Evolutionary conservation across 345 rosid genomes (phyloP), one percentile per base, ranked within the genome.

Genomic region (Odontarrhena argentea): DNA sequence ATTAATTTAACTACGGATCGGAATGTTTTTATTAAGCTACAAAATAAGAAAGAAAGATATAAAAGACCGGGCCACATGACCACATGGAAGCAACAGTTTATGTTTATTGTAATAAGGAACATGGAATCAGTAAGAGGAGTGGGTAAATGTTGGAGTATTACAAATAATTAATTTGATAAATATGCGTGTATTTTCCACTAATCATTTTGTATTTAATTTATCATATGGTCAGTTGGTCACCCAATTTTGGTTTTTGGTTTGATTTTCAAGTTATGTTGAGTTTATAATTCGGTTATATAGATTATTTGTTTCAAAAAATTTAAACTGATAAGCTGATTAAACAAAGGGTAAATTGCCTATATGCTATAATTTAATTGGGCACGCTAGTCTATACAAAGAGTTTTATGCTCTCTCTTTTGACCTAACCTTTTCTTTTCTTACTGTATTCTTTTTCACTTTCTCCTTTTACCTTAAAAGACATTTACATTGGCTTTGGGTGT

Each of bases 101-200:
- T 65, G 56, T 26, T 45, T 58, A 49, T 24, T 18, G 60, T 50
- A 51, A 42, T 60, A 34, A 40, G 42, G 50, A 70, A 71, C 76
- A 73, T 51, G 67, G 49, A 49, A 56, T 43, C 65, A 24, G 76
- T 49, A 72, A 65, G 70, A 56, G 63, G 64, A 72, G 60, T 65
- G 52, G 76, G 70, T 65, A 41, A 65, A 13, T 57, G 60, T 72
- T 65, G 55, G 61, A 65, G 42, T 65, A 49, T 64, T 56, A 64
- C 60, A 49, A 49, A 49, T 57, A n/a, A 47, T 49, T 42, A 41
- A 13, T 57, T 41, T 57, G 34, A 49, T 49, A 6, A 65, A 64
- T 25, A 70, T 53, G 36, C 28, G 37, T 57, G 42, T 48, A 48
- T 58, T 37, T 57, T 60, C 48, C 25, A 48, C 24, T 11, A 7